Evolutionary conservation across 495 filamentous ascomycete genomes (phyloP).

Genomic region (Daldinia decipiens): DNA sequence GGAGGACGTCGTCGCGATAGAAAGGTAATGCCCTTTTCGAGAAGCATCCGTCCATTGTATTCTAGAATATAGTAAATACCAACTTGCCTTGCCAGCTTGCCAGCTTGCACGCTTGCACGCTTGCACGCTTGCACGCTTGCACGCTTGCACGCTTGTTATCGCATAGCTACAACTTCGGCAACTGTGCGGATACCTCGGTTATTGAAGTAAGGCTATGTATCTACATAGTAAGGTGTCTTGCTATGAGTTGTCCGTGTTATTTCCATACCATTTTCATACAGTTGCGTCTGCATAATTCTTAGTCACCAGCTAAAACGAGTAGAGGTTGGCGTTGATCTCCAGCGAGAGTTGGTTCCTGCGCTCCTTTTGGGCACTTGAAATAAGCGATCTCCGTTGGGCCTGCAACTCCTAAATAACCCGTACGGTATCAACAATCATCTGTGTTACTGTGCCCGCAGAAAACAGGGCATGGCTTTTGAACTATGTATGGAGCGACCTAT

Average conservation of each 20-base stretch:
- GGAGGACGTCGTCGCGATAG: not conserved
- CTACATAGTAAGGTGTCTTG: not conserved
- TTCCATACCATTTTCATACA: constrained; percentile 14
- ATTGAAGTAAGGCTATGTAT: constrained; percentile 8
- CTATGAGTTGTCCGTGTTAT: not conserved
- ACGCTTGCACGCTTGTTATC: not conserved
- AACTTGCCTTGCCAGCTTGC: too few species aligned
- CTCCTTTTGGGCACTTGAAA: constrained; percentile 32
- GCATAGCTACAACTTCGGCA: not conserved
- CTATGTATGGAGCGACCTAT: constrained; percentile 6
- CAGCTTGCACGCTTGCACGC: too few species aligned
- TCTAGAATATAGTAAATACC: not conserved
- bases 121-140: too few species aligned
- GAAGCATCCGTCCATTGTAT: not conserved
- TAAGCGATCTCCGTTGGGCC: constrained; percentile 34
- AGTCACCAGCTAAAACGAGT: constrained; percentile 29
- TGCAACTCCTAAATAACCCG: constrained; percentile 13
- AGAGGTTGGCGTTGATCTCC: constrained; percentile 29
- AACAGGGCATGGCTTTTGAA: constrained; percentile 14
- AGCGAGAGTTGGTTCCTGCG: constrained; percentile 22
- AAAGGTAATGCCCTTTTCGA: not conserved
- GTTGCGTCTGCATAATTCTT: constrained; percentile 28
- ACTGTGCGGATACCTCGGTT: not conserved
- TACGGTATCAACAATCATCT: not conserved
- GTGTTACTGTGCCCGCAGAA: constrained; percentile 29